Conservation (phyloP, 2,329 filamentous ascomycete genomes). For the Diplocarpon mali region DNA sequence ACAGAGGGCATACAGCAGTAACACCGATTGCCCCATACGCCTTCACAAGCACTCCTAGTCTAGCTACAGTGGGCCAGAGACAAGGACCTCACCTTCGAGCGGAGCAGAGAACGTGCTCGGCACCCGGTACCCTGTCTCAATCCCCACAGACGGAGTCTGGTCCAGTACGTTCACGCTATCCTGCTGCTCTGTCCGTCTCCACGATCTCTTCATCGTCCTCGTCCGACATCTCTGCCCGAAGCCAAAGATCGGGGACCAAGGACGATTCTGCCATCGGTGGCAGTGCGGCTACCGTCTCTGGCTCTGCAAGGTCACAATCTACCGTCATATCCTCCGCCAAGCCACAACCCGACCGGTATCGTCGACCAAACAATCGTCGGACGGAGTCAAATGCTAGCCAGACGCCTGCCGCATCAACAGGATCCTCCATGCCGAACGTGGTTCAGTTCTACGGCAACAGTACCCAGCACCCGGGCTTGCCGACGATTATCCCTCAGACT, state of each 20-base stretch:
- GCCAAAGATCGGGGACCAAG: slow-evolving; percentile 35
- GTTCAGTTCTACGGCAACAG: slow-evolving; percentile 43
- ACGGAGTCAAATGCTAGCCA: slow-evolving; percentile 27
- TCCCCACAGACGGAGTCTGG: slow-evolving; percentile 17
- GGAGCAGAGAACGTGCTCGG: slow-evolving; percentile 44
- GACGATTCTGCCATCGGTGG: slow-evolving; percentile 41
- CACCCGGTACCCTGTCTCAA: slow-evolving; percentile 30
- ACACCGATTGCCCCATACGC: slow-evolving; percentile 65
- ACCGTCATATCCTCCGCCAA: slow-evolving; percentile 45
- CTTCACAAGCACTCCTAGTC: slow-evolving; percentile 59
- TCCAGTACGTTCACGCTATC: slow-evolving; percentile 32
- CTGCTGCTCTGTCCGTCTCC: slow-evolving; percentile 41
- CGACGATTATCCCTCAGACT: slow-evolving; percentile 15
- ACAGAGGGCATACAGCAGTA: slow-evolving; percentile 39
- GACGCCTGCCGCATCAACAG: slow-evolving; percentile 13
- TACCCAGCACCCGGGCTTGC: slow-evolving; percentile 21
- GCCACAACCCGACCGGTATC: slow-evolving; percentile 72
- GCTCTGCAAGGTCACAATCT: slow-evolving; percentile 28
- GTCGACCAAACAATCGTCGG: slow-evolving; percentile 50
- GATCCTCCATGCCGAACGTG: slow-evolving; percentile 41
- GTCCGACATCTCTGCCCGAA: slow-evolving; percentile 28
- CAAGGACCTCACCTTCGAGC: slow-evolving; percentile 39
- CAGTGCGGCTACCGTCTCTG: slow-evolving; percentile 22
- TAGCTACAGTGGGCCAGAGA: slow-evolving; percentile 36
- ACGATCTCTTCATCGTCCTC: slow-evolving; percentile 28